Conservation (phyloP, 2,329 filamentous ascomycete genomes). For the Phaeophleospora eucalypticola region DNA sequence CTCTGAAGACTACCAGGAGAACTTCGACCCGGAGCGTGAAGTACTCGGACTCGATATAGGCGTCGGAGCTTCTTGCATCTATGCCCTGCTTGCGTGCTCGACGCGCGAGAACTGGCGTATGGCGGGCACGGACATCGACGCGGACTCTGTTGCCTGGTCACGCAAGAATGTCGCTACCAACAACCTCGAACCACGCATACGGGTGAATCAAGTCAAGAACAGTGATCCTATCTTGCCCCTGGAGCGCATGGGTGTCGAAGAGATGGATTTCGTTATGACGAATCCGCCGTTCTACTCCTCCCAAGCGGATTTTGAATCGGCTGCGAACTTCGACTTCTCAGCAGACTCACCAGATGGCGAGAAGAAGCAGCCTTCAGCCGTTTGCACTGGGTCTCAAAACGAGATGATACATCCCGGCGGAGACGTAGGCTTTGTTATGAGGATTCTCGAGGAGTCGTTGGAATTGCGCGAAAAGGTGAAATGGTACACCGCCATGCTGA, state of each 20-base stretch:
- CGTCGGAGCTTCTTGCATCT: constrained; percentile 87
- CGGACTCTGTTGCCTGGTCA: constrained; percentile 63
- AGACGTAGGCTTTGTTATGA: constrained; percentile 68
- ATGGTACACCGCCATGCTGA: constrained; percentile 93
- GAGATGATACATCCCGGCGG: constrained; percentile 81
- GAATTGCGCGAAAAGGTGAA: constrained; percentile 57
- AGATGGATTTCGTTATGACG: constrained; percentile 80
- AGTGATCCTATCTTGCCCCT: constrained; percentile 59
- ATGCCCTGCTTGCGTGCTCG: constrained; percentile 73
- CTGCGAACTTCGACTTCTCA: constrained; percentile 43
- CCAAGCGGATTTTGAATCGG: constrained; percentile 60
- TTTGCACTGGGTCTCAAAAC: constrained; percentile 68
- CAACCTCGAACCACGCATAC: constrained; percentile 59
- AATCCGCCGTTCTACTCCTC: constrained; percentile 95
- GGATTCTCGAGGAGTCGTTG: constrained; percentile 68
- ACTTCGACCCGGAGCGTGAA: constrained; percentile 48
- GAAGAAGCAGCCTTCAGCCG: constrained; percentile 43
- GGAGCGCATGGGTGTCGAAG: constrained; percentile 48
- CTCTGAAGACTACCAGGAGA: constrained; percentile 42
- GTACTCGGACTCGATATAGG: constrained; percentile 62
- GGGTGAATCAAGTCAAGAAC: constrained; percentile 56
- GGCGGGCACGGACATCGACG: constrained; percentile 65
- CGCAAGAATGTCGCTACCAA: constrained; percentile 65
- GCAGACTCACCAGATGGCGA: no score
- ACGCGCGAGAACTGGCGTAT: constrained; percentile 62